A percentile compares a stretch with the other conserved stretches of the same genome.
phyloP scores from a whole-genome alignment of 495 filamentous ascomycete species.

The Rostrohypoxylon terebratum region DNA sequence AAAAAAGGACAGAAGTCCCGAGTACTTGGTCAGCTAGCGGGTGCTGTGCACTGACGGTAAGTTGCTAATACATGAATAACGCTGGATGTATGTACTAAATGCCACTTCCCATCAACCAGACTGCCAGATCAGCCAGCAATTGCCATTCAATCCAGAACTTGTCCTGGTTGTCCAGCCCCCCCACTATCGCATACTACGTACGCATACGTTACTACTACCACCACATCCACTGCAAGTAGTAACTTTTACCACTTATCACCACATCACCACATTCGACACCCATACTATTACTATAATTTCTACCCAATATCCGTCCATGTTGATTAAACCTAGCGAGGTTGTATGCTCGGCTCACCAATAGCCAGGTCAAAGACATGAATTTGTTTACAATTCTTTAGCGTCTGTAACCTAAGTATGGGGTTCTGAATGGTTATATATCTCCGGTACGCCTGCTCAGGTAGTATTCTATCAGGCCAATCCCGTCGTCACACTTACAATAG shows the following conservation, averaged over 20 bases:
- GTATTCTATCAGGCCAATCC: constrained; percentile 38
- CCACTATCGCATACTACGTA: constrained; percentile 13
- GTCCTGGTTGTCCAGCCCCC: constrained; percentile 14
- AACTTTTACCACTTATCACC: constrained; percentile 8
- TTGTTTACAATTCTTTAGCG: constrained; percentile 48
- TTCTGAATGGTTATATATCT: constrained; percentile 43
- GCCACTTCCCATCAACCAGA: neutral
- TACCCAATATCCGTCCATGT: constrained; percentile 47
- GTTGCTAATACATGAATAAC: constrained; percentile 12
- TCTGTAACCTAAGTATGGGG: constrained; percentile 31
- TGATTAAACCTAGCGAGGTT: constrained; percentile 21
- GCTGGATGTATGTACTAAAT: no score
- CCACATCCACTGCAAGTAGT: constrained; percentile 11
- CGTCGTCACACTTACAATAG: constrained; percentile 21
- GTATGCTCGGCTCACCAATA: constrained; percentile 43
- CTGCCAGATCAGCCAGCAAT: constrained; percentile 5
- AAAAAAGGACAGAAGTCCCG: constrained; percentile 38
- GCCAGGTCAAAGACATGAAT: constrained; percentile 18
- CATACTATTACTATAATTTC: constrained; percentile 21
- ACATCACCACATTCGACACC: neutral
- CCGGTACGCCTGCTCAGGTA: constrained; percentile 34
- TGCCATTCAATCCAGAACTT: neutral
- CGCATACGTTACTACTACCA: constrained; percentile 4
- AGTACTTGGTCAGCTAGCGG: constrained; percentile 39
- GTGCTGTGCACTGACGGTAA: constrained; percentile 31